phyloP scores from a whole-genome alignment of 1,284 basidiomycete species.

The Anthracocystis setariae region DNA sequence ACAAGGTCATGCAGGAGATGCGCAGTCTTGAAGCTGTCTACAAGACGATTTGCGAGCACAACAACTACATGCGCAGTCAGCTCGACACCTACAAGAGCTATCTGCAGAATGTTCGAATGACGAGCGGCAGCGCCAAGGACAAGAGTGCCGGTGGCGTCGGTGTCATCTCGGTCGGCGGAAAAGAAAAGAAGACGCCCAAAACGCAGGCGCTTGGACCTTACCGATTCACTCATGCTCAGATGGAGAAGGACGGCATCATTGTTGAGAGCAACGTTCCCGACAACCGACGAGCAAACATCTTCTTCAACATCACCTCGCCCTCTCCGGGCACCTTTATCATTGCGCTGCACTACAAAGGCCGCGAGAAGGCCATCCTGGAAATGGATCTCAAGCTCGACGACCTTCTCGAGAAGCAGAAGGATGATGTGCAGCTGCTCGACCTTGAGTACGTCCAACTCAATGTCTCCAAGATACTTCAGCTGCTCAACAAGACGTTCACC shows the following conservation, averaged over 20 bases:
- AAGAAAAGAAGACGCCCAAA: slow-evolving; percentile 91
- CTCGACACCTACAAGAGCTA: slow-evolving; percentile 99
- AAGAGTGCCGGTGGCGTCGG: slow-evolving; percentile 82
- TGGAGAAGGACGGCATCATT: slow-evolving; percentile 99
- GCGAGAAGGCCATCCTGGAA: slow-evolving; percentile 99
- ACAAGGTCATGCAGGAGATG: slow-evolving; percentile 93
- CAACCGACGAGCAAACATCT: slow-evolving; percentile 91
- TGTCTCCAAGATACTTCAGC: slow-evolving; percentile 89
- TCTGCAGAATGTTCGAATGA: slow-evolving; percentile 93
- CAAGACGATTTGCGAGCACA: slow-evolving; percentile 99
- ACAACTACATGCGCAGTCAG: slow-evolving; percentile 93
- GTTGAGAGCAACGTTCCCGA: slow-evolving; percentile 98
- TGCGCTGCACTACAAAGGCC: slow-evolving; percentile 95
- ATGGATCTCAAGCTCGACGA: slow-evolving; percentile 99
- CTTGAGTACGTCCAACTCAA: slow-evolving; percentile 97
- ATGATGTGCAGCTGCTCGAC: slow-evolving; percentile 93
- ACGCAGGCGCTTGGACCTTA: slow-evolving; percentile 91
- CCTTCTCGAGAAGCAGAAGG: slow-evolving; percentile 96
- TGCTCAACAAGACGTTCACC: slow-evolving; percentile 70
- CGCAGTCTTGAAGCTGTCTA: slow-evolving; percentile 92
- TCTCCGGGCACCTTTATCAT: slow-evolving; percentile 99
- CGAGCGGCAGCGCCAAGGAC: slow-evolving; percentile 69
- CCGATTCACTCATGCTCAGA: slow-evolving; percentile 94
- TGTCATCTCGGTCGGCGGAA: slow-evolving; percentile 93
- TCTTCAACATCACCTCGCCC: slow-evolving; percentile 97